Percentiles rank a stretch among this genome's conserved stretches.
These are phyloP conservation scores for Selaginella moellendorffii DNA, from an alignment of 75 land plant species.

Conservation along the genomic window DNA sequence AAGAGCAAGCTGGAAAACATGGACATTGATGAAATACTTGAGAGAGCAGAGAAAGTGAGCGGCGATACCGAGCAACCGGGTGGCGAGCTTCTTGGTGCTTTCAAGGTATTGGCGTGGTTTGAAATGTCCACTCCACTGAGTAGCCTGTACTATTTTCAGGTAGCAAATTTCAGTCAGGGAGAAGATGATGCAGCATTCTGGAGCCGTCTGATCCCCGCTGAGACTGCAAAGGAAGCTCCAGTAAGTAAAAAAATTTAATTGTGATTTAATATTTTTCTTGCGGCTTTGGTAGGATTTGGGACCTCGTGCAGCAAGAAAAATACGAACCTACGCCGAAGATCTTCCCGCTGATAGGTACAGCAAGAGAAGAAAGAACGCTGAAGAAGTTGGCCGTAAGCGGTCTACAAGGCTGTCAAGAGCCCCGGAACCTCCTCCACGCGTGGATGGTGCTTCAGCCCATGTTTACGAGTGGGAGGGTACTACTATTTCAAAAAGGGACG, in stretches of 20 bases:
- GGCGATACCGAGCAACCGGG: slow-evolving; percentile 42
- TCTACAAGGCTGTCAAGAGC: slow-evolving; percentile 18
- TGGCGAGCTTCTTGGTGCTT: slow-evolving; percentile 79
- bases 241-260: slow-evolving; percentile 24
- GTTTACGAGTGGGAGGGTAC: slow-evolving; percentile 81
- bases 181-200: slow-evolving; percentile 98
- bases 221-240: slow-evolving; percentile 57
- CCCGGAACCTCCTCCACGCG: slow-evolving; percentile 23
- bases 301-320: slow-evolving; percentile 82
- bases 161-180: slow-evolving; percentile 72
- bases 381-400: slow-evolving; percentile 51
- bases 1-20: slow-evolving; percentile 76
- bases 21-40: slow-evolving; percentile 99
- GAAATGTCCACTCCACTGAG: too few species aligned
- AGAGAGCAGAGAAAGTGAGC: slow-evolving; percentile 88
- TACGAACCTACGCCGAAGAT: slow-evolving; percentile 75
- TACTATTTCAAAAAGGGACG: slow-evolving; percentile 80
- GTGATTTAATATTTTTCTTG: neutral
- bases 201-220: slow-evolving; percentile 94
- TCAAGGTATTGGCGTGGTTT: slow-evolving; percentile 41
- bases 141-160: slow-evolving; percentile 41
- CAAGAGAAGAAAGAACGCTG: slow-evolving; percentile 44
- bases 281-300: slow-evolving; percentile 63
- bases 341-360: slow-evolving; percentile 30
- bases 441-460: slow-evolving; percentile 78